Evolutionary conservation across 2,329 filamentous ascomycete species (phyloP).

Genomic region (Colletotrichum lini): DNA sequence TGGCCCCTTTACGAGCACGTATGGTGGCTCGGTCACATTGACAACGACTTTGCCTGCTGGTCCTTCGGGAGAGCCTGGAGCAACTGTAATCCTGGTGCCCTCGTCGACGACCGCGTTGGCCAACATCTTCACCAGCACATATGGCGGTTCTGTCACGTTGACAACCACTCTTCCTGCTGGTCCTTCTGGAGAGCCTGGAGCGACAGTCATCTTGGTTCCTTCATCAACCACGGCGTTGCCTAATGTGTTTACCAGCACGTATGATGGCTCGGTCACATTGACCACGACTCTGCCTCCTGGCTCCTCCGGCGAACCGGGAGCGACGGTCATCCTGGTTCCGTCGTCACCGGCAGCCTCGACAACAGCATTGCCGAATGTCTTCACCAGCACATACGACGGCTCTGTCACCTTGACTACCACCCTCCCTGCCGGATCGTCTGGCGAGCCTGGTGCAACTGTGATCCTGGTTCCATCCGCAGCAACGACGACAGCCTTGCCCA

Average conservation of each 20-base stretch:
- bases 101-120: background rate
- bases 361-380: background rate
- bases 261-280: background rate
- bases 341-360: no score
- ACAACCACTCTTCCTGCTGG: background rate
- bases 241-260: background rate
- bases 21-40: slow-evolving; percentile 6
- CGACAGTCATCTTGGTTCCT: background rate
- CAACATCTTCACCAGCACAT: slow-evolving; percentile 14
- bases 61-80: background rate
- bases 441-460: background rate
- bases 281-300: background rate
- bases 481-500: background rate
- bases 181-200: background rate
- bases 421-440: background rate
- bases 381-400: slow-evolving; percentile 18
- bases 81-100: background rate
- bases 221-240: background rate
- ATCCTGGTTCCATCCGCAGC: slow-evolving; percentile 12
- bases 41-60: slow-evolving; percentile 1
- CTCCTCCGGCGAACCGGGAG: background rate
- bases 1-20: slow-evolving; percentile 7
- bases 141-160: slow-evolving; percentile 5
- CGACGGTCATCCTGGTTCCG: slow-evolving; percentile 3
- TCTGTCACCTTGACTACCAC: background rate